Base-by-base conservation (phyloP, 2,329 filamentous ascomycete species). In the Aspergillus japonicus region DNA sequence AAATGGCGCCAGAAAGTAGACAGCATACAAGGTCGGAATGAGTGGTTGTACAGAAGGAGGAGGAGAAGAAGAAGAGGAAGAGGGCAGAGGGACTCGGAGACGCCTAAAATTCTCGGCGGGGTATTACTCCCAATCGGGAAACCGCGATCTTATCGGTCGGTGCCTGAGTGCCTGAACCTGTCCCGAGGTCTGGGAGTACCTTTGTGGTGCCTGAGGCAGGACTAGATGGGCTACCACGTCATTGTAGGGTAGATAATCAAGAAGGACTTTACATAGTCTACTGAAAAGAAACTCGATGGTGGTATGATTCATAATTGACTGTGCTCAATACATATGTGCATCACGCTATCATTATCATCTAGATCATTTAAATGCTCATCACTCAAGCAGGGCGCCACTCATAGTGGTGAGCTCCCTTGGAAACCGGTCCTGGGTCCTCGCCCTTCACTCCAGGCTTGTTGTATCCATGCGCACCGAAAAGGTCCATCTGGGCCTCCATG, bases 401-500 rank as follows among this genome's bases (percentile, higher is more conserved):
- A 67, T 83, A 88, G 68, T 88, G 86, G 71, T 87, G 80, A 65
- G 82, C 80, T 2, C 86, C 86, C 63, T 83, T 86, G 62, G 75
- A 75, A 2, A 84, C 80, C 59, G 79, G 74, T 1, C 82, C 81
- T 2, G 80, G 75, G 52, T 78, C 79, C 63, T 87, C 83, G 2
- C 80, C 80, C 64, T 82, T 82, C 62, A 81, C 77, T 5, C 72
- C 69, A 4, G 73, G 71, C 61, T 74, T 74, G 68, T 89, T 86
- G 69, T 84, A 90, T 76, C 83, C 84, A 71, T 90, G 87, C 42
- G 82, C 81, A 0, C 88, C 88, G 69, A 91, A 91, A 68, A 86
- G 89, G 69, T 90, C 87, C 71, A 91, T 75, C 75, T 91, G 82
- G 0, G 87, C 87, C 73, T 90, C 87, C 76, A 88, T 87, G 68